Evolutionary conservation across 116 monocot species (phyloP), one percentile per base, ranked within the genome.

Genomic region (Thalassia testudinum): DNA sequence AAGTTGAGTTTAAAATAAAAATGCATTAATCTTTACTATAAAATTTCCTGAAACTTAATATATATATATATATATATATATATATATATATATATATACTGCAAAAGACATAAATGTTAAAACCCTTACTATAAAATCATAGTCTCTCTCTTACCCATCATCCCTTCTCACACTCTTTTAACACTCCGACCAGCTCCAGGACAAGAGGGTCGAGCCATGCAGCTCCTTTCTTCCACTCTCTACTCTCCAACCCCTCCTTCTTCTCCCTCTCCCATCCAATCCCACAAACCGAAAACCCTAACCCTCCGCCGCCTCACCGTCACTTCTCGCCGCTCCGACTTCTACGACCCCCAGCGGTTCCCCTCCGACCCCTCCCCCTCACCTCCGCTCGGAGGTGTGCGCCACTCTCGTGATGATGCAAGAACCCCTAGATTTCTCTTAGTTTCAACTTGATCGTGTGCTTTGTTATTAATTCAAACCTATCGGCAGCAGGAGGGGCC

Each of bases 301-400:
- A 12, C 14, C 23, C 56, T 54, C 60, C 21, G 66, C 76, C 25
- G 11, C 12, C 14, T 14, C 56, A 50, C 60, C 21, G 66, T 79
- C 25, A 8, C 12, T 40, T 67, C 60, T 47, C 80, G 77, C 68
- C 77, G 67, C 55, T 74, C 76, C 53, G 74, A 77, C 59, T 74
- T 71, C 71, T 71, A 64, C 60, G 80, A 73, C 18, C 58, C 58
- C 53, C 83, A 78, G 69, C 20, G 58, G 40, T 37, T 61, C 57
- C 17, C 68, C 13, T 1, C 63, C 7, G 1, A 20, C 52, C 52
- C 54, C 29, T 1, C 47, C 58, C 14, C 61, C 61, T 12, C 49
- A 1, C 21, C 18, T 20, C 16, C 14, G 50, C 42, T 29, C 7
- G 23, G 50, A 24, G 50, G 50, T 23, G 11, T 1, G 23, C 21